A percentile compares a stretch with the other conserved stretches of the same genome.
These are phyloP conservation scores for Pythium oligandrum DNA, from an alignment of 352 stramenopile genomes.

Conservation along the genomic window DNA sequence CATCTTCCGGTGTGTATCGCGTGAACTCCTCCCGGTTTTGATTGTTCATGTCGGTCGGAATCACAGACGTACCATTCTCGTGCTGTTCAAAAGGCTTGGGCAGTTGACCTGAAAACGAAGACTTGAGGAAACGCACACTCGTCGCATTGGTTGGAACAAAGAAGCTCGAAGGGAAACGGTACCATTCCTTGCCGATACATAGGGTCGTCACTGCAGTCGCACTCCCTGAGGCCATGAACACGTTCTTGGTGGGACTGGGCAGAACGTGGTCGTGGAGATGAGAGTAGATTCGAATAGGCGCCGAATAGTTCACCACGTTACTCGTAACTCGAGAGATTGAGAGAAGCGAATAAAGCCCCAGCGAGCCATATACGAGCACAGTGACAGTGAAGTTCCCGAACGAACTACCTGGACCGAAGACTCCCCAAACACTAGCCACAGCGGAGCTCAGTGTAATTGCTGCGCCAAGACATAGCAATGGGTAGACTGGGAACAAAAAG, in stretches of 20 bases:
- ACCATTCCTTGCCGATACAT: constrained; percentile 98
- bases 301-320: constrained; percentile 69
- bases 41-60: constrained; percentile 91
- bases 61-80: constrained; percentile 49
- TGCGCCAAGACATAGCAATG: constrained; percentile 81
- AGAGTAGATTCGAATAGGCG: constrained; percentile 64
- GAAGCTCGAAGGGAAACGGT: constrained; percentile 95
- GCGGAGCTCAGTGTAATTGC: constrained; percentile 65
- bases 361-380: constrained; percentile 30
- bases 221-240: constrained; percentile 7
- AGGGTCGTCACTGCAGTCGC: constrained; percentile 35
- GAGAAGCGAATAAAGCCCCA: constrained; percentile 50
- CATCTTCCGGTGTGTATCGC: constrained; percentile 71
- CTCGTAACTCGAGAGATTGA: constrained; percentile 57
- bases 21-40: constrained; percentile 88
- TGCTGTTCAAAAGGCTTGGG: constrained; percentile 89
- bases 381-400: constrained; percentile 22
- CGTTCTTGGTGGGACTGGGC: constrained; percentile 25
- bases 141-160: constrained; percentile 88
- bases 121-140: constrained; percentile 89
- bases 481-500: constrained; percentile 96
- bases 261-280: constrained; percentile 58
- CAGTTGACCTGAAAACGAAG: constrained; percentile 91
- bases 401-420: constrained; percentile 20
- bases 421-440: constrained; percentile 25